Evolutionary conservation across 306 rosid species (phyloP), one percentile per base, ranked within the genome.

Genomic region (Medicago lupulina): DNA sequence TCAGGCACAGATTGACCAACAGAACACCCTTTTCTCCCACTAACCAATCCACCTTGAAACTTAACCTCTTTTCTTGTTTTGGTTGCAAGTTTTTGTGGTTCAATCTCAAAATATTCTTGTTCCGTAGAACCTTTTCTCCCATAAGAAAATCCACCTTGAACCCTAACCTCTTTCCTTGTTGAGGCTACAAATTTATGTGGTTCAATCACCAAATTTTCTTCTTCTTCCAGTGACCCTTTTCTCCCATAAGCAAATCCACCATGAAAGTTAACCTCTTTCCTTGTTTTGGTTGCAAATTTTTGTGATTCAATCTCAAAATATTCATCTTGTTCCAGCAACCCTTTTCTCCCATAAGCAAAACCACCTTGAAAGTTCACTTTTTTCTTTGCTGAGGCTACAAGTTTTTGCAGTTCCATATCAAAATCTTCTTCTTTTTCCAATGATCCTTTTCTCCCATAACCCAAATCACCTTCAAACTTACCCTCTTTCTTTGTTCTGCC

Each of bases 1-100:
- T 95, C 96, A 0, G 98, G 97, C 70, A 95, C 98, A 6, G 97
- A 95, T 19, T 92, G 97, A 19, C 96, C 92, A 50, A 95, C 74
- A 58, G 2, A 19, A 67, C 84, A 87, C 7, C 87, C 84, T 73
- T 87, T 87, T 28, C 80, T 71, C 67, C 71, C 69, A 21, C 34
- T 46, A n/a, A 31, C 79, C 67, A 66, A 62, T 41, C 7, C 66
- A 12, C 65, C 65, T 66, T 83, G 88, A 77, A 92, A 90, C 70
- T 70, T 87, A 65, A 94, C 95, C 50, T 90, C 93, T 82, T 94
- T 93, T 87, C 84, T 95, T 6, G 82, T 65, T 68, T 83, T 86
- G 67, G 85, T 40, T 7, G 25, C 70, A 75, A 50, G 61, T 34
- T 76, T 72, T 28, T 34, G 65, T 25, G 14, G 8, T 44, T 60